phyloP scores from a whole-genome alignment of 306 rosid species.

The Pyrus communis region DNA sequence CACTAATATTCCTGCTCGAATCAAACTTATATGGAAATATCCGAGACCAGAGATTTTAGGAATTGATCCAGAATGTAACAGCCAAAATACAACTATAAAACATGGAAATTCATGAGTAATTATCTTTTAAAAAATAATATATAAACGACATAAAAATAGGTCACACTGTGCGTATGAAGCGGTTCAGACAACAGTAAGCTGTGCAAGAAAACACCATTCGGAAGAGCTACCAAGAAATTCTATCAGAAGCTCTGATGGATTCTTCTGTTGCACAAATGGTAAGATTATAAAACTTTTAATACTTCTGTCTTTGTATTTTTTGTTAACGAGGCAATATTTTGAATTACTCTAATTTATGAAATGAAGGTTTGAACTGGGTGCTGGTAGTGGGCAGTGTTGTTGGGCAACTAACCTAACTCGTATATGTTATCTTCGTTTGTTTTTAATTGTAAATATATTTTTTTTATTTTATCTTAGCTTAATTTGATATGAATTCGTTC shows the following conservation, averaged over 20 bases:
- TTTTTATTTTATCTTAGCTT: not conserved
- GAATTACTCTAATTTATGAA: too few species aligned
- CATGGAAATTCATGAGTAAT: not conserved
- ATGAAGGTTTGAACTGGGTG: too few species aligned
- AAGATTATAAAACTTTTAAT: not conserved
- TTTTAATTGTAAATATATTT: not conserved
- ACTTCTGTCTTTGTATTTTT: not conserved
- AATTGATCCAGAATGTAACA: not conserved
- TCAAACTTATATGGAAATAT: not conserved
- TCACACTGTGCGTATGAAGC: not conserved
- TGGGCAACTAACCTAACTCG: too few species aligned
- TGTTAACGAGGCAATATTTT: not conserved
- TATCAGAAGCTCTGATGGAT: constrained; percentile 19
- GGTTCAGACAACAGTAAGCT: too few species aligned
- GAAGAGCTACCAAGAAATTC: not conserved
- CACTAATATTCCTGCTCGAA: not conserved
- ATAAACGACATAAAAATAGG: not conserved
- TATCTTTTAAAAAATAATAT: not conserved
- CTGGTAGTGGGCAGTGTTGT: not conserved
- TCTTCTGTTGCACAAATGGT: constrained; percentile 37
- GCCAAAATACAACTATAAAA: not conserved
- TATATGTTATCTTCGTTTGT: too few species aligned
- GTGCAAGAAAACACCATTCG: too few species aligned
- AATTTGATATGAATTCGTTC: not conserved
- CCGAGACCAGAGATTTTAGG: not conserved